phyloP scores from a whole-genome alignment of 1,139 yeast species.

The Geotrichum restrictum region DNA sequence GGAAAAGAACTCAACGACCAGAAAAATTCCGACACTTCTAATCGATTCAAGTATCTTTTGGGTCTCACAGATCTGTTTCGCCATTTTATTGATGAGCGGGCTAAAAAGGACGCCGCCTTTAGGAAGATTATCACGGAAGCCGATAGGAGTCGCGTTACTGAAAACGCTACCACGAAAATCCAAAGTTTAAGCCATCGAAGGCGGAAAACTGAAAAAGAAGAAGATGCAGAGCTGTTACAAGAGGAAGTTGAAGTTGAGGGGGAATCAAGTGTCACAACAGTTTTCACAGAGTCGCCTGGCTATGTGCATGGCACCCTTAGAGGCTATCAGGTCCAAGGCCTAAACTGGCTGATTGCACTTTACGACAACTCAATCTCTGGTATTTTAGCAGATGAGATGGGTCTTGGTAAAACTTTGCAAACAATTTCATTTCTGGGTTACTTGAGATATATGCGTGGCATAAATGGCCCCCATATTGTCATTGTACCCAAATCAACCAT shows the following conservation, averaged over 20 bases:
- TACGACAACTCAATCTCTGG: conserved; percentile 83
- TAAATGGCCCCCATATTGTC: conserved; percentile 88
- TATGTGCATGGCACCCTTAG: conserved; percentile 54
- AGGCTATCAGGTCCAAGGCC: conserved; percentile 87
- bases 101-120: conserved; percentile 67
- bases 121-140: conserved; percentile 53
- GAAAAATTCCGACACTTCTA: conserved; percentile 58
- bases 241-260: conserved; percentile 54
- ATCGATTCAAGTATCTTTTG: conserved; percentile 73
- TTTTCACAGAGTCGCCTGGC: conserved; percentile 76
- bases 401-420: conserved; percentile 74
- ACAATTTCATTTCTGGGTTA: conserved; percentile 62
- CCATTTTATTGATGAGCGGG: conserved; percentile 79
- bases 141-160: conserved; percentile 17
- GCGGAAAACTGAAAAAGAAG: conserved; percentile 82
- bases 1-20: conserved; percentile 8
- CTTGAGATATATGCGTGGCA: conserved; percentile 66
- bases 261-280: conserved; percentile 42
- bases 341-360: conserved; percentile 86
- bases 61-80: conserved; percentile 83
- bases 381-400: conserved; percentile 97
- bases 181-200: conserved; percentile 38
- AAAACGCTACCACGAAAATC: conserved; percentile 16
- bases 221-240: conserved; percentile 78
- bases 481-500: conserved; percentile 93